Conservation (phyloP, 176 grass and related monocot genomes). For the Oryza coarctata region DNA sequence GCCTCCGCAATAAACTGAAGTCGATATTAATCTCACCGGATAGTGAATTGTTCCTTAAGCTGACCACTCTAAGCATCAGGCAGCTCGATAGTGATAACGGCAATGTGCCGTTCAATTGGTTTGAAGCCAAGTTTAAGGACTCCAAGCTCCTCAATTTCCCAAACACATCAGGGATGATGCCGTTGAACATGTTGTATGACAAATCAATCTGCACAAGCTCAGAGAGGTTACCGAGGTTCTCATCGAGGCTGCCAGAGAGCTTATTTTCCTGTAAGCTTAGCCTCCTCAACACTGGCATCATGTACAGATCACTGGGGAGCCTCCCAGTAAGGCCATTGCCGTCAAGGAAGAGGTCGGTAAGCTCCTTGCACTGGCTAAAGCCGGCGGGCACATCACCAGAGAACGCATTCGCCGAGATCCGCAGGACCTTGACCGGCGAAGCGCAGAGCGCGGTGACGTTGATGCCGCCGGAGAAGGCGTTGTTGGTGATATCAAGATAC, state of each 20-base stretch:
- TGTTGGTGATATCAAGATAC: constrained; percentile 51
- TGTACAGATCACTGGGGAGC: constrained; percentile 67
- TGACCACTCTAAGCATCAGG: constrained; percentile 51
- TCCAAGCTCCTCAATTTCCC: constrained; percentile 56
- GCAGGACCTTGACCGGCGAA: constrained; percentile 46
- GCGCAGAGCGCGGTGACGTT: constrained; percentile 48
- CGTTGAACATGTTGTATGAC: constrained; percentile 63
- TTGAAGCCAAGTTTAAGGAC: constrained; percentile 47
- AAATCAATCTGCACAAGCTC: constrained; percentile 68
- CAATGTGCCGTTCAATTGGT: constrained; percentile 53
- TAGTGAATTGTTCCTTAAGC: constrained; percentile 75
- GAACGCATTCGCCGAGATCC: constrained; percentile 60
- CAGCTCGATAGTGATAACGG: constrained; percentile 64
- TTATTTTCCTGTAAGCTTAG: constrained; percentile 62
- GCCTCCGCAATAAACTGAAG: constrained; percentile 42
- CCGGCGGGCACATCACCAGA: constrained; percentile 52
- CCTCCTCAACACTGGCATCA: constrained; percentile 36
- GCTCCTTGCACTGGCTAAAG: constrained; percentile 47
- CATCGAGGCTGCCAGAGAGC: constrained; percentile 48
- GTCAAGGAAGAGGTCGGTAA: constrained; percentile 62
- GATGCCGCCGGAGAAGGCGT: constrained; percentile 56
- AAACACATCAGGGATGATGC: constrained; percentile 75
- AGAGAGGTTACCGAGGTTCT: constrained; percentile 56
- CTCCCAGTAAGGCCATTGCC: constrained; percentile 55
- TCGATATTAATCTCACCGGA: constrained; percentile 46